phyloP scores from a whole-genome alignment of 805 yeast genomes.

The Lachancea fermentati region DNA sequence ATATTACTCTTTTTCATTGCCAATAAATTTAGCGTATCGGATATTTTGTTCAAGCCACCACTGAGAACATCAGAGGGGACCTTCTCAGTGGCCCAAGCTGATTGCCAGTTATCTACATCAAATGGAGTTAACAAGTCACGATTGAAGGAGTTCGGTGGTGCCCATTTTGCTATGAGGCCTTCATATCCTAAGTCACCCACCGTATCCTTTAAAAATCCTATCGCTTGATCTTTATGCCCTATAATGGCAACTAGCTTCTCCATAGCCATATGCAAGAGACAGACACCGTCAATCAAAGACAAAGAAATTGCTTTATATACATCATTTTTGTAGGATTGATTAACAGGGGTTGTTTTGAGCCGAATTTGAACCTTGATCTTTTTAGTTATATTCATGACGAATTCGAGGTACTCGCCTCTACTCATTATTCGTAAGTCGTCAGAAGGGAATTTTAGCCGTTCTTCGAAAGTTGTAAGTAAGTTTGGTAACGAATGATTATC shows the following conservation, averaged over 20 bases:
- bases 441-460: constrained; percentile 1
- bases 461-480: not conserved
- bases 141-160: constrained; percentile 30
- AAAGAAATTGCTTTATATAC: constrained; percentile 1
- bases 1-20: not conserved
- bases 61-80: not conserved
- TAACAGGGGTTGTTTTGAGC: not conserved
- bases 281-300: constrained; percentile 1
- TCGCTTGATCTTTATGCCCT: constrained; percentile 27
- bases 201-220: constrained; percentile 27
- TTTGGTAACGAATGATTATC: not conserved
- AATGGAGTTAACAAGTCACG: constrained; percentile 17
- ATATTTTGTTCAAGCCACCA: not conserved
- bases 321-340: not conserved
- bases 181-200: constrained; percentile 22
- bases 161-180: constrained; percentile 28
- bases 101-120: constrained; percentile 7
- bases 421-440: not conserved
- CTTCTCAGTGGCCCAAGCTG: not conserved
- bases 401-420: not conserved
- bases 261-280: constrained; percentile 11
- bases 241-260: constrained; percentile 14
- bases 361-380: constrained; percentile 1
- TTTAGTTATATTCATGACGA: not conserved
- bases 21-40: not conserved